A percentile compares a stretch with the other conserved stretches of the same genome.
These are phyloP conservation scores for Penicillium turbatum DNA, from an alignment of 495 filamentous ascomycete species.

Conservation along the genomic window DNA sequence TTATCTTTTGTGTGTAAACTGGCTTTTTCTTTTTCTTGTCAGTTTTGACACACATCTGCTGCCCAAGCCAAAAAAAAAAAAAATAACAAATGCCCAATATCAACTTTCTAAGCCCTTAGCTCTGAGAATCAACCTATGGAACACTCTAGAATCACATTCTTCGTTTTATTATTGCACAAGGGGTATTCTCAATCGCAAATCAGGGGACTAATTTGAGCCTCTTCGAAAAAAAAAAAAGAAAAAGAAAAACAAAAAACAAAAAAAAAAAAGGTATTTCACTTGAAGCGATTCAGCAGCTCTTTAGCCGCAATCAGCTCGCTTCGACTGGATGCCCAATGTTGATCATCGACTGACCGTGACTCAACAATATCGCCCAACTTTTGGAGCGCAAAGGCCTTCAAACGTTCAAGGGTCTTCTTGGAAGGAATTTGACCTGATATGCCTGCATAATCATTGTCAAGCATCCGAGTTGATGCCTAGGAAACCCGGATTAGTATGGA, in stretches of 20 bases:
- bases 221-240: too few relatives aligned
- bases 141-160: neutral
- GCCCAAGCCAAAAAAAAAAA: too few relatives aligned
- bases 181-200: neutral
- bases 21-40: neutral
- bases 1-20: conserved; percentile 4
- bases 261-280: neutral
- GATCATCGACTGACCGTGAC: conserved; percentile 48
- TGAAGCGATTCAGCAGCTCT: conserved; percentile 57
- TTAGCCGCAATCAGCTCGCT: conserved; percentile 75
- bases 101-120: neutral
- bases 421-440: conserved; percentile 22
- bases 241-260: too few relatives aligned
- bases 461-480: conserved; percentile 22
- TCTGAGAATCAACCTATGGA: neutral
- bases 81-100: conserved; percentile 26
- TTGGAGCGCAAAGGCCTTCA: conserved; percentile 68
- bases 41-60: conserved; percentile 12
- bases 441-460: conserved; percentile 12
- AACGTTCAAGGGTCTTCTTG: conserved; percentile 53
- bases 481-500: neutral
- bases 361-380: conserved; percentile 75
- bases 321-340: conserved; percentile 65
- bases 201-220: neutral
- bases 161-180: neutral